Base-by-base conservation (phyloP, 73 alveolate species). In the Breviolum minutum region DNA sequence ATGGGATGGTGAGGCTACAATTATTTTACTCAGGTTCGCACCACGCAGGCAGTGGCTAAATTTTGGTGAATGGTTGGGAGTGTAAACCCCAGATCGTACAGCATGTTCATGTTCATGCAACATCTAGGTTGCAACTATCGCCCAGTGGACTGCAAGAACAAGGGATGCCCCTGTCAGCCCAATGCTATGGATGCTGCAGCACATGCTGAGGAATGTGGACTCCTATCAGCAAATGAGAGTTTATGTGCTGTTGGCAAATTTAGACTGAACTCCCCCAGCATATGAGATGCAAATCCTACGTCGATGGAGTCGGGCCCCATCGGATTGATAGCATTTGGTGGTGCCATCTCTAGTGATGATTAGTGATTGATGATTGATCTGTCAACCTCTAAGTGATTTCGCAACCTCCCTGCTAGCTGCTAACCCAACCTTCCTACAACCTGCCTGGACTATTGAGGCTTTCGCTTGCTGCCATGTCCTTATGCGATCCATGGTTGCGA, bases 111-210 rank as follows among this genome's bases (percentile, higher is more conserved):
- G 74, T 11, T 66, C 74, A 11, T 66, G 24, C 11, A 66, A 66
- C 24, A 17, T 66, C 24, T 11, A 66, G 94, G 94, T 86, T 86
- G 94, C 94, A 63, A 63, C 80, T n/a, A 48, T 27, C 94, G 94
- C 32, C 94, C 94, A 9, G 94, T 86, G 70, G 94, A 86, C 80
- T 86, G 94, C 80, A 86, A 63, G 63, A 77, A 86, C 94, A 86
- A 63, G 94, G 94, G 94, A 63, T 86, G 94, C 80, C n/a, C 79
- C 16, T 26, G 29, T 17, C 94, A 63, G 94, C 94, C 94, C 48
- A 86, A 86, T 63, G 94, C 94, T 12, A 30, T 63, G n/a, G 94
- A 86, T 63, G 81, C 80, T 24, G 79, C 94, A 0, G 29, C 77
- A 11, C 94, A 86, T 63, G 80, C 94, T n/a, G 94, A 86, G 80